Evolutionary conservation across 2,329 filamentous ascomycete genomes (phyloP).

Genomic region (Fusarium secorum): DNA sequence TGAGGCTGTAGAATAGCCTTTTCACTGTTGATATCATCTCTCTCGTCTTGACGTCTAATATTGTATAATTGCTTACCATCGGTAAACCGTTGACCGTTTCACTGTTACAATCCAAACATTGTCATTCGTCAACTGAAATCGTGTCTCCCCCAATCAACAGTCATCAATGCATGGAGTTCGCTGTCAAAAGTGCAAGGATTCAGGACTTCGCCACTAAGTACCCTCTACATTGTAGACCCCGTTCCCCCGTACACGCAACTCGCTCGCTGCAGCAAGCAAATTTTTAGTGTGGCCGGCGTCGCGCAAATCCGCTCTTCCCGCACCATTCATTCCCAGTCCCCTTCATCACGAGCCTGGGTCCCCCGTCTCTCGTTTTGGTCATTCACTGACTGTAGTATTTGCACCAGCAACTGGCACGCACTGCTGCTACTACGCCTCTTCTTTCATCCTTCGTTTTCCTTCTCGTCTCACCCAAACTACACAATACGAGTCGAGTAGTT

Average conservation of each 20-base stretch:
- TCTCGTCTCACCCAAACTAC: slow-evolving; percentile 17
- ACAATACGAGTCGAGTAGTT: slow-evolving; percentile 12
- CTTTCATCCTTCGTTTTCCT: slow-evolving; percentile 24
- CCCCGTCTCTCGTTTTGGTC: slow-evolving; percentile 8
- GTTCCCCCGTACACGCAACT: slow-evolving; percentile 6
- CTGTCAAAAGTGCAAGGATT: slow-evolving; percentile 3
- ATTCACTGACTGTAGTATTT: not conserved
- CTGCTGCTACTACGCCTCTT: slow-evolving; percentile 12
- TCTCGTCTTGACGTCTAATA: not conserved
- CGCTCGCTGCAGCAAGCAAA: slow-evolving; percentile 9
- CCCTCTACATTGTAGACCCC: slow-evolving; percentile 12
- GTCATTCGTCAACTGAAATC: not conserved
- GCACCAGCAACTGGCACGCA: not conserved
- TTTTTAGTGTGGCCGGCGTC: slow-evolving; percentile 19
- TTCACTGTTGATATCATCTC: not conserved
- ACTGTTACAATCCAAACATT: not conserved
- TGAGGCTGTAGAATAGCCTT: not conserved
- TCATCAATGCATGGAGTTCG: not conserved
- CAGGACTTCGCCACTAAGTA: slow-evolving; percentile 25
- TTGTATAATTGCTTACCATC: not conserved
- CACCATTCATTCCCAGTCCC: slow-evolving; percentile 16
- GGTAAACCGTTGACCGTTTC: not conserved
- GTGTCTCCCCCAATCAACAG: slow-evolving; percentile 2
- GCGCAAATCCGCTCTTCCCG: slow-evolving; percentile 30
- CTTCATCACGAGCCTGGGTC: slow-evolving; percentile 6